Evolutionary conservation across 108 stramenopile genomes (phyloP).

Genomic region (Aurantiochytrium sp.): DNA sequence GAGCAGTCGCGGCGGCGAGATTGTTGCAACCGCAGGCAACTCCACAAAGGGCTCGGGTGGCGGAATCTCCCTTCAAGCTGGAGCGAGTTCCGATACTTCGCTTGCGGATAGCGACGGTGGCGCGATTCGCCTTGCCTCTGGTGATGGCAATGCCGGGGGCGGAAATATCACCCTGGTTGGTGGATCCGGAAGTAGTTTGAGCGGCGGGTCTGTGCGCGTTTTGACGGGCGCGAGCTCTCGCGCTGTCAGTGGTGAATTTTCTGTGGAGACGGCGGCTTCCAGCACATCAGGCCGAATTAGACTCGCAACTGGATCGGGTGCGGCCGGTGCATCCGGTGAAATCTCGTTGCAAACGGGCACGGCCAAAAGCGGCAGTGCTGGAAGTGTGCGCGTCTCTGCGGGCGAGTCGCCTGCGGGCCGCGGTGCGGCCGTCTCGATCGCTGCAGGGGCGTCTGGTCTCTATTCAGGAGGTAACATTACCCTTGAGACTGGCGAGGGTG

Average conservation of each 20-base stretch:
- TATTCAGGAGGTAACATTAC: not conserved
- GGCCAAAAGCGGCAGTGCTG: not conserved
- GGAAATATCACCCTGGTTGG: not conserved
- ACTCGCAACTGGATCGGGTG: not conserved
- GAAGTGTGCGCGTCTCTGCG: not conserved
- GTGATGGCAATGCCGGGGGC: not conserved
- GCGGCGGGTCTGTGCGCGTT: not conserved
- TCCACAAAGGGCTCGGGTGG: not conserved
- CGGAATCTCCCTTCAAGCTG: not conserved
- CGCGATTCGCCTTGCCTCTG: not conserved
- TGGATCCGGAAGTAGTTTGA: not conserved
- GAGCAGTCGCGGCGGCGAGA: not conserved
- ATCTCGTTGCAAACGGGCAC: not conserved
- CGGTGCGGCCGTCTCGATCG: not conserved
- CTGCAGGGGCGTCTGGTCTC: not conserved
- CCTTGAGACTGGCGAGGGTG: not conserved
- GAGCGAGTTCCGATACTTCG: not conserved
- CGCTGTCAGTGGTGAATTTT: not conserved
- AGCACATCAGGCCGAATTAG: not conserved
- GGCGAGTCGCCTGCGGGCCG: not conserved
- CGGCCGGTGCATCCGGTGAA: not conserved
- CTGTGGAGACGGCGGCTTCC: not conserved
- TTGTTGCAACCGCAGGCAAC: not conserved
- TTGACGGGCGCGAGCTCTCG: not conserved
- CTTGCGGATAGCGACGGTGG: not conserved